Evolutionary conservation across 495 filamentous ascomycete species (phyloP).

Genomic region (Talaromyces borbonicus): DNA sequence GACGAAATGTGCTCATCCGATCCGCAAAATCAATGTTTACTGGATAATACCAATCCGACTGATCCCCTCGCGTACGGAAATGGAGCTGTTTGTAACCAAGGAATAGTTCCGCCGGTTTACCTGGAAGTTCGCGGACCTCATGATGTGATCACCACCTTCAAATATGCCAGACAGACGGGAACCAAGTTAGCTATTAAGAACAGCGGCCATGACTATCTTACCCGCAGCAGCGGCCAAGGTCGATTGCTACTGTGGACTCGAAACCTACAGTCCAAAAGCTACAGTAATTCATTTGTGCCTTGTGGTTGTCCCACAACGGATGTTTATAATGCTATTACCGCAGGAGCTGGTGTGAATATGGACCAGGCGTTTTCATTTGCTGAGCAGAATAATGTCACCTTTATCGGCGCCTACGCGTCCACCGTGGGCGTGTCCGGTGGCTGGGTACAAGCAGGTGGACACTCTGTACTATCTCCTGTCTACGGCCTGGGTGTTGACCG

Average conservation of each 20-base stretch:
- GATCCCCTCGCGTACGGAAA: slow-evolving; percentile 12
- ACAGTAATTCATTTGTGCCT: slow-evolving; percentile 21
- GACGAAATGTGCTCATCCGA: slow-evolving; percentile 28
- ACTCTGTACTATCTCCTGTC: slow-evolving; percentile 32
- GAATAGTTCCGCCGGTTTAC: background rate
- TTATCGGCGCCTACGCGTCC: slow-evolving; percentile 12
- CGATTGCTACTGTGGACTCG: slow-evolving; percentile 46
- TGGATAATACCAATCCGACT: slow-evolving; percentile 20
- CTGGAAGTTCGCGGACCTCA: background rate
- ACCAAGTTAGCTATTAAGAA: slow-evolving; percentile 45
- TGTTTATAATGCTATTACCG: slow-evolving; percentile 29
- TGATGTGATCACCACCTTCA: slow-evolving; percentile 3
- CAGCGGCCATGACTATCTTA: slow-evolving; percentile 44
- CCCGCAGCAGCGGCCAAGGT: slow-evolving; percentile 40
- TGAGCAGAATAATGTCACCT: slow-evolving; percentile 10
- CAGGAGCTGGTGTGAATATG: slow-evolving; percentile 44
- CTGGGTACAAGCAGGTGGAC: slow-evolving; percentile 47
- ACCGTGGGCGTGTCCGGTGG: slow-evolving; percentile 33
- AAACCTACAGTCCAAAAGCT: slow-evolving; percentile 32
- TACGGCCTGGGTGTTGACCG: slow-evolving; percentile 31
- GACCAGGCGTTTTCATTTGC: slow-evolving; percentile 35
- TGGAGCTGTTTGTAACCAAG: background rate
- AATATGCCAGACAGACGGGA: slow-evolving; percentile 18
- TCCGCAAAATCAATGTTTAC: slow-evolving; percentile 25
- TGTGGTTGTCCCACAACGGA: slow-evolving; percentile 23